These are phyloP conservation scores for Trichopus zeylanicus DNA, from an alignment of 116 monocot genomes.

Conservation along the genomic window DNA sequence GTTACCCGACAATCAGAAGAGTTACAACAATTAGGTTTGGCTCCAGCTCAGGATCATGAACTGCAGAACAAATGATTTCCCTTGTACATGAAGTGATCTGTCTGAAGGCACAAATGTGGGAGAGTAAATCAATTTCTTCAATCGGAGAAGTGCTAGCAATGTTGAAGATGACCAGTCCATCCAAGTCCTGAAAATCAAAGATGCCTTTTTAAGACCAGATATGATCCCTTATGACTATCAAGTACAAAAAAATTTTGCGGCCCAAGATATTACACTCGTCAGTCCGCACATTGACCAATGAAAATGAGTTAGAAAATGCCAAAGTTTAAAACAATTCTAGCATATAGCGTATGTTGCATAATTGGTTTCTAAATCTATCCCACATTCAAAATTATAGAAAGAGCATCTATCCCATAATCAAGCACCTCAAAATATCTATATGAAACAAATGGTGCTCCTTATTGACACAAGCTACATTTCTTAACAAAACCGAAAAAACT, in stretches of 20 bases:
- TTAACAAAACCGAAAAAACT: too few species aligned
- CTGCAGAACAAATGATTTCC: constrained; percentile 51
- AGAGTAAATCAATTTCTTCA: constrained; percentile 34
- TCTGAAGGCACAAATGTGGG: constrained; percentile 36
- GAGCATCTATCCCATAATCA: too few species aligned
- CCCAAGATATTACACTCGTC: too few species aligned
- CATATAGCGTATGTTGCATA: too few species aligned
- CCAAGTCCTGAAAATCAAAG: constrained; percentile 34
- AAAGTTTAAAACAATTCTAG: too few species aligned
- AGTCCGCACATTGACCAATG: too few species aligned
- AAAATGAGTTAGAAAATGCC: too few species aligned
- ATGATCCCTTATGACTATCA: background rate
- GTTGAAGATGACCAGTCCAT: constrained; percentile 46
- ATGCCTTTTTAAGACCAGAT: background rate
- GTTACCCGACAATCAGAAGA: constrained; percentile 68
- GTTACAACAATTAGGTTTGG: constrained; percentile 48
- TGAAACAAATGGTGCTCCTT: too few species aligned
- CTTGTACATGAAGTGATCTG: constrained; percentile 35
- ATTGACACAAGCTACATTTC: too few species aligned
- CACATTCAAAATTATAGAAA: too few species aligned
- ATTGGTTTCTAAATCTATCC: too few species aligned
- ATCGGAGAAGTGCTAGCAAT: constrained; percentile 41
- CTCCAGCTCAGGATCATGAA: constrained; percentile 57
- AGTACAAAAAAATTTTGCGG: background rate
- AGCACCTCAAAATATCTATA: too few species aligned